Evolutionary conservation across 257 asterid species (phyloP), one percentile per base, ranked within the genome.

Genomic region (Petunia secreta): DNA sequence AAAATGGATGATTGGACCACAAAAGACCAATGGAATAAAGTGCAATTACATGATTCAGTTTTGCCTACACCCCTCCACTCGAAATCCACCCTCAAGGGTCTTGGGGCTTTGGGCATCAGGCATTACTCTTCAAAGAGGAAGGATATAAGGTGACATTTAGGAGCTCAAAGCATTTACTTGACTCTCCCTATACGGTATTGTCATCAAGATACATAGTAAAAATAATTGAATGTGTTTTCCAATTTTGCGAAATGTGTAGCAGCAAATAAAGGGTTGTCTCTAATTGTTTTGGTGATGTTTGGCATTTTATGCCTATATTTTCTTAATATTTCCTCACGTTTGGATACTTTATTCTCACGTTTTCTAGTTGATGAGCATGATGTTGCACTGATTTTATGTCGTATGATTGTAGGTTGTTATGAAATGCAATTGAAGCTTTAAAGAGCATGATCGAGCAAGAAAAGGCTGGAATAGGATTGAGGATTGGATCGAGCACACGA

Each of bases 161-260:
- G 91, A 93, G 93, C 95, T 91, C 93, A 83, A 91, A 87, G 86
- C 86, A 89, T 74, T 41, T 69, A 10, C 62, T 69, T 84, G 76
- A 60, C 79, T 76, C 81, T 74, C 84, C 88, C 89, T 80, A 85
- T 81, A 84, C 76, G 81, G 68, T 81, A 84, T 84, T 83, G 78
- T 68, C 64, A 81, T 54, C 8, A 36, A 37, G 55, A 75, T 64
- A 82, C 48, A 66, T 48, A 9, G 41, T 36, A 71, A 48, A 71
- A 71, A 6, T 38, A 71, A 80, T 73, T 13, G 63, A 62, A 6
- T 4, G 10, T 38, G 11, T 41, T 6, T 25, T 25, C 25, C 25
- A 25, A n/a, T 8, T 58, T 58, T 69, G 4, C 46, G 16, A 46
- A 8, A 25, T 46, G 46, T 48, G 41, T 48, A 15, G 77, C 59